Conservation (phyloP, 177 flowering plant genomes). For the Vitis hybrid region DNA sequence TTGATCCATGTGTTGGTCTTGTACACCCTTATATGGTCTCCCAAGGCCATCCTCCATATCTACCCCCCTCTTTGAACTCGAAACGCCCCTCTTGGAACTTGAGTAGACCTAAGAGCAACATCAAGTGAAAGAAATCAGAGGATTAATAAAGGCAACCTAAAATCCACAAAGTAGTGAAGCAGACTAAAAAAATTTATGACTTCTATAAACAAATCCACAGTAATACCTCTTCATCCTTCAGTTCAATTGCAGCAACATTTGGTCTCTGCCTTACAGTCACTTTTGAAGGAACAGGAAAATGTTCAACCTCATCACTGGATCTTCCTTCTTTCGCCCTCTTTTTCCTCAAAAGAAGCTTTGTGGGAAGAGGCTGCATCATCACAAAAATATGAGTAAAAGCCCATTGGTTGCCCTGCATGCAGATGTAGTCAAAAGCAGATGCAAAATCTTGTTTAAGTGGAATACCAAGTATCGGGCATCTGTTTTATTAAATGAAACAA, state of each 20-base stretch:
- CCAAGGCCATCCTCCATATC: slow-evolving; percentile 46
- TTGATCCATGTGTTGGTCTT: slow-evolving; percentile 39
- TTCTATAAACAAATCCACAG: slow-evolving; percentile 1
- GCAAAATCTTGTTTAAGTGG: background rate
- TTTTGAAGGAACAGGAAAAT: slow-evolving; percentile 72
- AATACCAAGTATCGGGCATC: slow-evolving; percentile 82
- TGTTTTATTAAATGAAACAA: slow-evolving; percentile 71
- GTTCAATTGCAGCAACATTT: slow-evolving; percentile 46
- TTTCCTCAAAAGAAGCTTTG: slow-evolving; percentile 75
- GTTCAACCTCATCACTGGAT: slow-evolving; percentile 77
- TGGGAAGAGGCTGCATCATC: slow-evolving; percentile 80
- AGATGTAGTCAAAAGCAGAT: background rate
- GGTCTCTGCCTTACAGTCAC: slow-evolving; percentile 77
- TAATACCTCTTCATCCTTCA: slow-evolving; percentile 52
- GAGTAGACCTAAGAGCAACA: slow-evolving; percentile 42
- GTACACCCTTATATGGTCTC: slow-evolving; percentile 21
- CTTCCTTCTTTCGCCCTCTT: slow-evolving; percentile 89
- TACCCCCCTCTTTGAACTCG: slow-evolving; percentile 32
- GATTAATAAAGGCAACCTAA: background rate
- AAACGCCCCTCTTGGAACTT: slow-evolving; percentile 32
- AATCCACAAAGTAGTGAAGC: background rate
- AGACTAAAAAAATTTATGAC: background rate
- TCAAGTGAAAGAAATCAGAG: background rate
- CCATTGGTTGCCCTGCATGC: background rate
- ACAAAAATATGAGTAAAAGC: slow-evolving; percentile 2